A percentile compares a stretch with the other conserved stretches of the same genome.
These are phyloP conservation scores for Arabidopsis suecica DNA, from an alignment of 345 rosid species.

Conservation along the genomic window DNA sequence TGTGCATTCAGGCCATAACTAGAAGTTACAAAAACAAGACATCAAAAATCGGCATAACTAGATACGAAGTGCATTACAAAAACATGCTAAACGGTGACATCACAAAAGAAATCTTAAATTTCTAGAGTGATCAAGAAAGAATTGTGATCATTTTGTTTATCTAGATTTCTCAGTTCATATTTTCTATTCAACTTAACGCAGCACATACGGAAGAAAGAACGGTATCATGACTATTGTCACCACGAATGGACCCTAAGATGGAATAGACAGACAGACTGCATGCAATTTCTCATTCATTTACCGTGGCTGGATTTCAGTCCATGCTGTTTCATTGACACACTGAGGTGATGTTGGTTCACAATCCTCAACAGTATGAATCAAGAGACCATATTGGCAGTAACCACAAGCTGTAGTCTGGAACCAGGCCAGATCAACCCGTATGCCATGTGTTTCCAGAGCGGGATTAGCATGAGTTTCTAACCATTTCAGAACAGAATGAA, in stretches of 20 bases:
- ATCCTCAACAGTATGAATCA: constrained; percentile 69
- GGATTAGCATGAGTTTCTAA: constrained; percentile 95
- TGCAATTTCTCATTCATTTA: constrained; percentile 44
- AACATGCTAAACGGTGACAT: constrained; percentile 19
- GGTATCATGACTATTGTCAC: constrained; percentile 1
- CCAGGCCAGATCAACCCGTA: constrained; percentile 91
- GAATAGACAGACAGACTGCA: constrained; percentile 16
- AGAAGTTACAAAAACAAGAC: constrained; percentile 40
- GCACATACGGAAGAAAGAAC: constrained; percentile 19
- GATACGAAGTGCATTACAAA: constrained; percentile 17
- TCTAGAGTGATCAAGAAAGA: constrained; percentile 10
- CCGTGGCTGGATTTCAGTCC: constrained; percentile 59
- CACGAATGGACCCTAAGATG: constrained; percentile 10
- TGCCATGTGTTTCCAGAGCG: constrained; percentile 65
- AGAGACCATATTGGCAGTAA: constrained; percentile 86
- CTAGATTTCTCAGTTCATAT: constrained; percentile 35
- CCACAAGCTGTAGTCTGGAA: constrained; percentile 83
- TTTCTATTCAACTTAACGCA: constrained; percentile 1
- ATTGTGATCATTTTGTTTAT: constrained; percentile 15
- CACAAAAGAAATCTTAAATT: constrained; percentile 2
- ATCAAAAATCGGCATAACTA: constrained; percentile 36
- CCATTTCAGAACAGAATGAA: constrained; percentile 77
- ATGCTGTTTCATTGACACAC: constrained; percentile 47
- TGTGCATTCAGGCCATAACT: constrained; percentile 48
- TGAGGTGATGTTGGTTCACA: constrained; percentile 50